Evolutionary conservation across 306 rosid species (phyloP), one percentile per base, ranked within the genome.

Genomic region (Chamaecrista fasciculata): DNA sequence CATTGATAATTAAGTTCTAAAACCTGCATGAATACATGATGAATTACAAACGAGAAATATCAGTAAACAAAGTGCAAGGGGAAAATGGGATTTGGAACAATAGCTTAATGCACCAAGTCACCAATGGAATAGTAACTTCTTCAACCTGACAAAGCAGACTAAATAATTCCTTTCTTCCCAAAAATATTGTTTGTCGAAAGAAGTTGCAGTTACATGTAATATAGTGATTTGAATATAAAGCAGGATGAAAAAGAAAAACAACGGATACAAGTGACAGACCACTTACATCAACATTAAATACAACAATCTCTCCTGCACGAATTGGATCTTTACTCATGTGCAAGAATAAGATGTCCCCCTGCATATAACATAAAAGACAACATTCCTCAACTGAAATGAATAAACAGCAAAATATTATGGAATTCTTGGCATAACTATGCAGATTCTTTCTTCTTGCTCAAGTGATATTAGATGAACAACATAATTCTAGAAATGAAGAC

Each of bases 331-430:
- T 78, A 66, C 86, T 84, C 92, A 87, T 87, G 79, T 84, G 92
- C 76, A 87, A 73, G 76, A 87, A 87, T 76, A 87, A 87, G 70
- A 87, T 87, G 79, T 87, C 92, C 28, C 92, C 92, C 89, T 87
- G 79, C 55, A 67, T 33, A 56, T 48, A 26, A 59, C 48, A 76
- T 29, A 49, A 12, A 16, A 29, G 42, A 18, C 29, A 72, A 33
- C 20, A 47, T 51, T 33, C 46, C 37, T 69, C 23, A 24, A 31
- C 37, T 28, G 26, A 59, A 59, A 59, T 59, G 10, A 33, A 15
- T 39, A 59, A 36, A 42, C 10, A 14, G 7, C 15, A 16, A 16
- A 42, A 59, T 7, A 7, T 50, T 20, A 9, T 21, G 40, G 56
- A 70, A 21, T 6, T 23, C 39, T 82, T n/a, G 36, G 10, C 14